Evolutionary conservation across 1,139 yeast species (phyloP).

Genomic region (Nadsonia commutata): DNA sequence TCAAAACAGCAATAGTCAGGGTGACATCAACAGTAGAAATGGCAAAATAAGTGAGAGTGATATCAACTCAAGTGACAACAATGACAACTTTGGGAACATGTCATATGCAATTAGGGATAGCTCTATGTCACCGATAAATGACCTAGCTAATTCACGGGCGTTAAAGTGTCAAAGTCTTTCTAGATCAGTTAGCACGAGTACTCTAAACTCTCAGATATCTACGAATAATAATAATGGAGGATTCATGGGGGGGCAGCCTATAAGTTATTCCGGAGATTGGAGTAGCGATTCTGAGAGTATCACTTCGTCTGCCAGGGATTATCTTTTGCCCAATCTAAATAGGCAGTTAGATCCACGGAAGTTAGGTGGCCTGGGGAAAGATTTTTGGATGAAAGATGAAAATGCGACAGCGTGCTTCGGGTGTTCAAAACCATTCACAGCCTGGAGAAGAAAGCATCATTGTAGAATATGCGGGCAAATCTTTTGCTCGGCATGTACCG

Average conservation of each 20-base stretch:
- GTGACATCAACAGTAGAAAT: background rate
- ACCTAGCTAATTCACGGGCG: too few species aligned
- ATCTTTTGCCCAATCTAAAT: constrained; percentile 11
- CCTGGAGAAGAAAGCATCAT: constrained; percentile 83
- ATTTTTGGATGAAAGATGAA: constrained; percentile 88
- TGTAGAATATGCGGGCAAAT: constrained; percentile 94
- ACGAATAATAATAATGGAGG: constrained; percentile 14
- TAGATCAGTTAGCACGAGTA: constrained; percentile 4
- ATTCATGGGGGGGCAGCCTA: constrained; percentile 16
- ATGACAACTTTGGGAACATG: background rate
- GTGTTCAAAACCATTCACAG: constrained; percentile 58
- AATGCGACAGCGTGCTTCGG: constrained; percentile 70
- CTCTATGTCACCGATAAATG: too few species aligned
- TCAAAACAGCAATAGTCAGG: background rate
- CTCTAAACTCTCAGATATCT: constrained; percentile 9
- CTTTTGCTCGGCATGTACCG: constrained; percentile 78
- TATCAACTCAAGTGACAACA: background rate
- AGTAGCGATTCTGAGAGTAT: constrained; percentile 19
- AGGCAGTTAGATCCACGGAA: constrained; percentile 12
- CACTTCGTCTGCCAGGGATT: constrained; percentile 12
- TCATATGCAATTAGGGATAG: too few species aligned
- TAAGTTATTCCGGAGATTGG: constrained; percentile 18
- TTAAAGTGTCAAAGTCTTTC: too few species aligned
- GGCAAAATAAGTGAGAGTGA: constrained; percentile 1
- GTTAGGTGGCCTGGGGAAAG: constrained; percentile 28